Evolutionary conservation across 2,329 filamentous ascomycete genomes (phyloP).

Genomic region (Didymella lethalis): DNA sequence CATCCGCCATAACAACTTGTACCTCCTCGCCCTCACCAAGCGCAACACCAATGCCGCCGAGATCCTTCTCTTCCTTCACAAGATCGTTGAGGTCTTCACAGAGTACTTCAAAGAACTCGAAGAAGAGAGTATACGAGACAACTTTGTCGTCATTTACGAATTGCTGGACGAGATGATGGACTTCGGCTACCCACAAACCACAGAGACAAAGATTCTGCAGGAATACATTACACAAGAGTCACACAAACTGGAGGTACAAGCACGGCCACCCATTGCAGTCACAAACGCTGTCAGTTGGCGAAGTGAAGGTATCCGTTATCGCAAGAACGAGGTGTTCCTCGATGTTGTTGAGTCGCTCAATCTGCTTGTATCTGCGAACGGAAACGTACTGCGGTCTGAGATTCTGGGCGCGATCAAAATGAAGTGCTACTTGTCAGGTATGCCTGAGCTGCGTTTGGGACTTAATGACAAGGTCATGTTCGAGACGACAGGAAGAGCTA

Average conservation of each 20-base stretch:
- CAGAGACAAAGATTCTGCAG: slow-evolving; percentile 97
- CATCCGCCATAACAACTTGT: slow-evolving; percentile 98
- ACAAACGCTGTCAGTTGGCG: slow-evolving; percentile 98
- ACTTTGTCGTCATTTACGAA: slow-evolving; percentile 99
- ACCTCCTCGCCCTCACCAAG: slow-evolving; percentile 96
- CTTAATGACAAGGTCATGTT: slow-evolving; percentile 99
- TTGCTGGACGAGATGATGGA: slow-evolving; percentile 99
- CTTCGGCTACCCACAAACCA: slow-evolving; percentile 98
- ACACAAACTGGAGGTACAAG: slow-evolving; percentile 96
- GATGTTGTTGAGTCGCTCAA: slow-evolving; percentile 98
- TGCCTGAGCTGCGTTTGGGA: slow-evolving; percentile 93
- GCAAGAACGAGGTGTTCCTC: slow-evolving; percentile 99
- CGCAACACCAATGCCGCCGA: slow-evolving; percentile 99
- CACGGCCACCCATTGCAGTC: slow-evolving; percentile 93
- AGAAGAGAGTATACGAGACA: slow-evolving; percentile 98
- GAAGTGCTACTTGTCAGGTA: slow-evolving; percentile 98
- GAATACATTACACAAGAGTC: slow-evolving; percentile 99
- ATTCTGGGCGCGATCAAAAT: slow-evolving; percentile 98
- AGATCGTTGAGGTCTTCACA: slow-evolving; percentile 97
- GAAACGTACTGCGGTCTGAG: slow-evolving; percentile 94
- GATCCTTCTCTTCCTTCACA: slow-evolving; percentile 97
- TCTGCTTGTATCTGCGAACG: slow-evolving; percentile 89
- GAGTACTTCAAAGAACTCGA: slow-evolving; percentile 99
- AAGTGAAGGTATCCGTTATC: slow-evolving; percentile 95
- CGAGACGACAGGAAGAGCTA: slow-evolving; percentile 93